These are phyloP conservation scores for Ascochyta lentis DNA, from an alignment of 2,329 filamentous ascomycete species.

Conservation along the genomic window DNA sequence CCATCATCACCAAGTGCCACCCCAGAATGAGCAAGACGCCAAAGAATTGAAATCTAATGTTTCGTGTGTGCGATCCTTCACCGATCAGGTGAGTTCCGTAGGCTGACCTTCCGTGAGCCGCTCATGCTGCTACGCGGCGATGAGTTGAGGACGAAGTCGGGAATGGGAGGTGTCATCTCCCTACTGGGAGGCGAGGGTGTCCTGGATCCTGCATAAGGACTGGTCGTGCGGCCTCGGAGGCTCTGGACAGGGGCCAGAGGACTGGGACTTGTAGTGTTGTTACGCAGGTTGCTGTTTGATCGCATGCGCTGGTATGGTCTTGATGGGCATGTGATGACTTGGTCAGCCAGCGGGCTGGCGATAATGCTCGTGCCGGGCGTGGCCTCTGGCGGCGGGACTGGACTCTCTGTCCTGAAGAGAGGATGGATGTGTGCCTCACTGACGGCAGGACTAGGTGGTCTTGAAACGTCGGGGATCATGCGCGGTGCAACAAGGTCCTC, in stretches of 20 bases:
- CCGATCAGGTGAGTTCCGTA: constrained; percentile 32
- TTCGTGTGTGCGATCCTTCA: constrained; percentile 11
- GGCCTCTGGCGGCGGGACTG: constrained; percentile 66
- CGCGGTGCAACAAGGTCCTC: constrained; percentile 43
- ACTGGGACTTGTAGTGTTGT: constrained; percentile 31
- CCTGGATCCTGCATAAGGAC: constrained; percentile 30
- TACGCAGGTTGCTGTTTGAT: constrained; percentile 37
- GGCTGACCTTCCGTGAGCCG: constrained; percentile 37
- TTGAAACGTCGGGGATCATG: constrained; percentile 43
- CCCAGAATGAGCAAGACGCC: background rate
- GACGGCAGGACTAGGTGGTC: constrained; percentile 48
- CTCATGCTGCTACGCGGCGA: constrained; percentile 49
- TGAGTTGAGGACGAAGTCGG: constrained; percentile 52
- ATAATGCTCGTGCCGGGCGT: constrained; percentile 75
- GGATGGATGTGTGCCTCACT: constrained; percentile 78
- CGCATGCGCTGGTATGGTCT: constrained; percentile 48
- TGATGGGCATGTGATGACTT: constrained; percentile 59
- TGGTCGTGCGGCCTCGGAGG: constrained; percentile 31
- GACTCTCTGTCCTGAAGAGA: constrained; percentile 76
- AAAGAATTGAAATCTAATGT: background rate
- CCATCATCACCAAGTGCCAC: constrained; percentile 13
- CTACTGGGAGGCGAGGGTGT: constrained; percentile 47
- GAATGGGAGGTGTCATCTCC: constrained; percentile 51
- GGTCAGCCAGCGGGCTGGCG: constrained; percentile 72
- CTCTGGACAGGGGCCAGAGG: constrained; percentile 35